Base-by-base conservation (phyloP, 2,329 filamentous ascomycete genomes). In the Paecilomyces sp. region DNA sequence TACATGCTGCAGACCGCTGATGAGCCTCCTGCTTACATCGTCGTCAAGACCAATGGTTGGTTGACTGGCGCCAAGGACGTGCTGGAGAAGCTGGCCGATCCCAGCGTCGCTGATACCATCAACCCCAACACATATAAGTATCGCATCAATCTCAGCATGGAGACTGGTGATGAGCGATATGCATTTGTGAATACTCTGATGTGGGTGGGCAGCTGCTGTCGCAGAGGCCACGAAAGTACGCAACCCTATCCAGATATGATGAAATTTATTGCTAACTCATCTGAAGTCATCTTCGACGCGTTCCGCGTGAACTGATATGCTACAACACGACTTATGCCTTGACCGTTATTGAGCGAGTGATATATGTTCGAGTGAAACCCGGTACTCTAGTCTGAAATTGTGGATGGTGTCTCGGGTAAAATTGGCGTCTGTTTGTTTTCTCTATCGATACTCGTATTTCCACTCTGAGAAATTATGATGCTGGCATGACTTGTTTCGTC, bases 1-100 rank as follows among this genome's bases (percentile, higher is more conserved):
- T 81, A 78, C 64, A 72, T 81, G 41, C 73, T 81, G n/a, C 79
- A 81, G 63, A 81, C 79, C 36, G 75, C 76, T 22, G 79, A 81
- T 64, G 79, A 81, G n/a, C 78, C 77, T 3, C 76, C 79, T 0
- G 79, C 79, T 12, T 81, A 75, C 63, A 80, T 81, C 54, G 73
- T 75, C 15, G 78, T 80, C 47, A 78, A 75, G 62, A 75, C 75
- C 55, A 74, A 74, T 41, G 79, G 79, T 57, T 81, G 79, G 79
- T 68, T 80, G 55, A 80, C 78, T 0, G 79, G 79, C 6, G 71
- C 77, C 30, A 79, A 78, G 61, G 79, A 81, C 12, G 72, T 80
- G 22, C 67, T 81, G 56, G 79, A 81, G 60, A 80, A 80, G 64
- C 71, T 81, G 25, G 71, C 72, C 54, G 78, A 81, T 59, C 70